Evolutionary conservation across 2,329 filamentous ascomycete species (phyloP).

Genomic region (Fusarium veterinarium): DNA sequence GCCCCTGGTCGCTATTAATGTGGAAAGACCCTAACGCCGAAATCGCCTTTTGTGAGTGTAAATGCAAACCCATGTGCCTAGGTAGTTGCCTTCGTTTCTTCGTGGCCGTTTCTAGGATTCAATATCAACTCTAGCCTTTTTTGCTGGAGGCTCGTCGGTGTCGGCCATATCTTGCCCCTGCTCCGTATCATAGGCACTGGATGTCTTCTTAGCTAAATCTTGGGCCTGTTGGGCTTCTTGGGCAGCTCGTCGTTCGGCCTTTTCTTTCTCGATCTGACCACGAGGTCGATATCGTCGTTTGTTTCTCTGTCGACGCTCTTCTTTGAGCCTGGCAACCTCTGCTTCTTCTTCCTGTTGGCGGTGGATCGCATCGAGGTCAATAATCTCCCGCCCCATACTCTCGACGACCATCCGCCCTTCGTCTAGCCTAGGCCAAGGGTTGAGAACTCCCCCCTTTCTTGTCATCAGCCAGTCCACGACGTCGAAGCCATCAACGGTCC

Average conservation of each 20-base stretch:
- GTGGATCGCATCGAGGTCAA: conserved; percentile 30
- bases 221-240: conserved; percentile 4
- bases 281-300: conserved; percentile 41
- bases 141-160: neutral
- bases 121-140: neutral
- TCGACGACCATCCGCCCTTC: conserved; percentile 29
- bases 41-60: neutral
- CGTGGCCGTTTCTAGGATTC: neutral
- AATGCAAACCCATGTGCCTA: neutral
- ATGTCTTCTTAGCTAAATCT: neutral
- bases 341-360: conserved; percentile 30
- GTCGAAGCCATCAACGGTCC: conserved; percentile 29
- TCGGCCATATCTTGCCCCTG: neutral
- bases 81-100: neutral
- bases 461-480: conserved; percentile 39
- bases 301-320: conserved; percentile 37
- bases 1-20: neutral
- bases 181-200: neutral
- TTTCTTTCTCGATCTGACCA: conserved; percentile 34
- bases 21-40: neutral
- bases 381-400: conserved; percentile 30
- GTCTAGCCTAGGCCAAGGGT: conserved; percentile 34
- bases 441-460: conserved; percentile 32
- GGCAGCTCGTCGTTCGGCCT: conserved; percentile 23
- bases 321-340: conserved; percentile 22